Percentiles rank a stretch among this genome's conserved stretches.
Evolutionary conservation across 495 filamentous ascomycete genomes (phyloP).

Genomic region (Neurospora terricola): DNA sequence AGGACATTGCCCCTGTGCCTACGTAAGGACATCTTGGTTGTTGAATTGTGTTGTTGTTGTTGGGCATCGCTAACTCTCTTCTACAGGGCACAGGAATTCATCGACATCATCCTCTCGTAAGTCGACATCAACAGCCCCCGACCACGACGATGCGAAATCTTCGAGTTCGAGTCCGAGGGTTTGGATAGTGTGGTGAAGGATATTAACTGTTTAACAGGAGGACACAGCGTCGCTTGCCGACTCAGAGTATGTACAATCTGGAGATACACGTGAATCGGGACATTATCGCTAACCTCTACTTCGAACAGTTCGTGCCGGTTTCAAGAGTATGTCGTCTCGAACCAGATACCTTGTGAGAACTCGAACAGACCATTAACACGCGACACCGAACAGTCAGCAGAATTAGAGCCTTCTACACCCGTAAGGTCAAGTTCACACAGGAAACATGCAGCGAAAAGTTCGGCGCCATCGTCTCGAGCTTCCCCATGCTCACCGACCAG

Average conservation of each 20-base stretch:
- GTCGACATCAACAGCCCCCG: neutral
- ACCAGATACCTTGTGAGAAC: neutral
- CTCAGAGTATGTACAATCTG: slow-evolving; percentile 49
- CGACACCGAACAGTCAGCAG: slow-evolving; percentile 48
- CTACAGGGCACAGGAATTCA: slow-evolving; percentile 60
- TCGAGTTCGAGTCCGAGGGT: neutral
- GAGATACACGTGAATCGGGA: neutral
- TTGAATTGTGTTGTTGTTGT: neutral
- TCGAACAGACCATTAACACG: slow-evolving; percentile 2
- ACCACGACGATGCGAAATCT: neutral
- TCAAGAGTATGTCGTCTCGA: slow-evolving; percentile 53
- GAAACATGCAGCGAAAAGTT: slow-evolving; percentile 96
- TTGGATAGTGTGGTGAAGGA: neutral
- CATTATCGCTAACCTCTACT: neutral
- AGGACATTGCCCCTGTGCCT: slow-evolving; percentile 77
- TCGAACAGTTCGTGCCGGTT: slow-evolving; percentile 63
- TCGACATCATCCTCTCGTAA: slow-evolving; percentile 77
- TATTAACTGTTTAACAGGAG: slow-evolving; percentile 40
- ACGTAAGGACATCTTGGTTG: slow-evolving; percentile 41
- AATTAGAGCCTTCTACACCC: slow-evolving; percentile 91
- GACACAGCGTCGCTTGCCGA: slow-evolving; percentile 89
- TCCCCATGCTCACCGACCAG: slow-evolving; percentile 88
- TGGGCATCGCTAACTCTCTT: slow-evolving; percentile 3
- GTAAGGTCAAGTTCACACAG: slow-evolving; percentile 98
- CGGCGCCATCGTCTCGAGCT: slow-evolving; percentile 77